Evolutionary conservation across 1,284 basidiomycete genomes (phyloP).

Genomic region (Fomes fomentarius): DNA sequence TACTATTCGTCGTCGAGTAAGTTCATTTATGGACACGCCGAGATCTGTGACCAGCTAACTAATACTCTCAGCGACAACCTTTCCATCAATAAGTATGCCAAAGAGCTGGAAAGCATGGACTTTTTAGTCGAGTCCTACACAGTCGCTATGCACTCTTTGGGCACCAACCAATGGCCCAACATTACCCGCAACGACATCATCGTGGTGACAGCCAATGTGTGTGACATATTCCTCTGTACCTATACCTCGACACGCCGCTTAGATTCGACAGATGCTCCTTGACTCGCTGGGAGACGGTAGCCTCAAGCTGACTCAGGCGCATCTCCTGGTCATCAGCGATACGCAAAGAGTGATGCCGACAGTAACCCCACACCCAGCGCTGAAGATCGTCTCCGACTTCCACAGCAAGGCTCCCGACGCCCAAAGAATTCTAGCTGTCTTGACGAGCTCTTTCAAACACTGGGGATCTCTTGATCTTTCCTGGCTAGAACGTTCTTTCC

Average conservation of each 20-base stretch:
- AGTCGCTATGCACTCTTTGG: slow-evolving; percentile 18
- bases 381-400: slow-evolving; percentile 48
- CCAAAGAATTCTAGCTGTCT: slow-evolving; percentile 49
- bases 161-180: slow-evolving; percentile 18
- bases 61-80: slow-evolving; percentile 12
- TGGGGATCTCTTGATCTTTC: slow-evolving; percentile 41
- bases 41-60: background rate
- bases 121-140: slow-evolving; percentile 22
- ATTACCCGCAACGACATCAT: slow-evolving; percentile 22
- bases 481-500: slow-evolving; percentile 12
- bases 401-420: slow-evolving; percentile 34
- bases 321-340: slow-evolving; percentile 46
- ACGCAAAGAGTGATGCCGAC: slow-evolving; percentile 31
- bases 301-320: slow-evolving; percentile 43
- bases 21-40: background rate
- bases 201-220: slow-evolving; percentile 23
- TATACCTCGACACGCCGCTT: background rate
- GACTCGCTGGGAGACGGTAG: slow-evolving; percentile 34
- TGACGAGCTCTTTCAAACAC: slow-evolving; percentile 35
- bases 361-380: slow-evolving; percentile 36
- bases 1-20: slow-evolving; percentile 25
- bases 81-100: slow-evolving; percentile 16
- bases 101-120: slow-evolving; percentile 17
- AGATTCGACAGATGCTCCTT: slow-evolving; percentile 31
- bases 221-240: background rate